These are phyloP conservation scores for Suillus spraguei DNA, from an alignment of 768 basidiomycete genomes.

Conservation along the genomic window DNA sequence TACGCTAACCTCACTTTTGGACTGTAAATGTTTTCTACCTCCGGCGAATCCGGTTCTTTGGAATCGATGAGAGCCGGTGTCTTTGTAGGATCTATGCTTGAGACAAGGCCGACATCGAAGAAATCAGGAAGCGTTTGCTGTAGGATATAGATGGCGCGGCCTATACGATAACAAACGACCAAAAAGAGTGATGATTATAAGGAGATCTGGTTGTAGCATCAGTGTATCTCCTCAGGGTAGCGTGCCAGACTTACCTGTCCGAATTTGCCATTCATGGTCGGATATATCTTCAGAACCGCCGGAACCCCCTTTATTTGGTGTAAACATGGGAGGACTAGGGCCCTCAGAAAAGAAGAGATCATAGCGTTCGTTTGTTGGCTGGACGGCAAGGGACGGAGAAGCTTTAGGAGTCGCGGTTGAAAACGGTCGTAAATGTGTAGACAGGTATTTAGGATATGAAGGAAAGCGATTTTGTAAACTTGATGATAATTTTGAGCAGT, in stretches of 20 bases:
- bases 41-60: constrained; percentile 18
- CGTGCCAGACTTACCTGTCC: constrained; percentile 54
- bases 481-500: neutral
- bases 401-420: constrained; percentile 13
- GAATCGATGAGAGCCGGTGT: constrained; percentile 29
- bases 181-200: constrained; percentile 8
- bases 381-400: constrained; percentile 22
- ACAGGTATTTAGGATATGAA: neutral
- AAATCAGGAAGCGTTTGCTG: constrained; percentile 73
- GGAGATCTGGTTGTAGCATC: constrained; percentile 29
- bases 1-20: constrained; percentile 64
- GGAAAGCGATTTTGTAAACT: neutral
- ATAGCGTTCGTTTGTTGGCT: constrained; percentile 9
- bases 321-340: constrained; percentile 25
- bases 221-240: constrained; percentile 24
- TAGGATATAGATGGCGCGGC: constrained; percentile 70
- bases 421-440: constrained; percentile 11
- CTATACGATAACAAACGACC: constrained; percentile 36
- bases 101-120: constrained; percentile 67
- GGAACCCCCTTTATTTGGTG: constrained; percentile 21
- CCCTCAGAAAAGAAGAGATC: constrained; percentile 12
- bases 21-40: constrained; percentile 59
- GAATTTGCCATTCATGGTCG: constrained; percentile 78
- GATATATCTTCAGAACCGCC: constrained; percentile 39
- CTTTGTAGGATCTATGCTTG: constrained; percentile 52